These are phyloP conservation scores for Torulaspora indica DNA, from an alignment of 805 yeast species.

Conservation along the genomic window DNA sequence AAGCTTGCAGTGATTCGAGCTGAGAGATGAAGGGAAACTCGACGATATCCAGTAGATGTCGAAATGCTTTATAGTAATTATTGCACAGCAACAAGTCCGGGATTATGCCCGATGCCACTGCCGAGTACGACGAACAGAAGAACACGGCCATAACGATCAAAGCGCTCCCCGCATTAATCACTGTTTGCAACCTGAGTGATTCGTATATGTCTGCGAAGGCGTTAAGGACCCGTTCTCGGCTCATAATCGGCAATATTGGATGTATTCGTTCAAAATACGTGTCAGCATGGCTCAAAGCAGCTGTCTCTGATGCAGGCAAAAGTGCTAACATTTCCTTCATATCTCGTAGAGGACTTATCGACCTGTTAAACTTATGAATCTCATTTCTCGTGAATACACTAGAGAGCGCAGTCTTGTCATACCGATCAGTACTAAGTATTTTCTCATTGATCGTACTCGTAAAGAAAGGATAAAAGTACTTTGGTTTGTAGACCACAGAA, in stretches of 20 bases:
- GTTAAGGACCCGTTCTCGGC: constrained; percentile 8
- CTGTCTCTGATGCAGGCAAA: constrained; percentile 17
- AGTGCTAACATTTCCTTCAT: constrained; percentile 18
- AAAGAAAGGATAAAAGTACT: constrained; percentile 28
- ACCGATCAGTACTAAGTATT: constrained; percentile 14
- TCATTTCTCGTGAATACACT: constrained; percentile 20
- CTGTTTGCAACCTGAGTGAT: background rate
- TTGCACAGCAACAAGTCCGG: constrained; percentile 24
- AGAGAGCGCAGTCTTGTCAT: constrained; percentile 8
- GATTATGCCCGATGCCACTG: constrained; percentile 25
- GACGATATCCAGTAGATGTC: constrained; percentile 16
- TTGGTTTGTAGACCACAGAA: constrained; percentile 20
- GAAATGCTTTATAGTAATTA: constrained; percentile 24
- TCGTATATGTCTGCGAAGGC: constrained; percentile 11
- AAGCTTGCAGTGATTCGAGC: constrained; percentile 26
- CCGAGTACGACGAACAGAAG: constrained; percentile 25
- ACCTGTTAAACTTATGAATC: constrained; percentile 20
- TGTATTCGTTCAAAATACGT: constrained; percentile 24
- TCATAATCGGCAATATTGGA: constrained; percentile 29
- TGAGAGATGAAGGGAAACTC: constrained; percentile 24
- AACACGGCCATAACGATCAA: constrained; percentile 22
- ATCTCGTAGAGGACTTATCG: constrained; percentile 6
- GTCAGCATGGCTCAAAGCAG: constrained; percentile 18
- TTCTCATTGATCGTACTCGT: constrained; percentile 23
- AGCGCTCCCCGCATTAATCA: constrained; percentile 12